phyloP scores from a whole-genome alignment of 2,329 filamentous ascomycete genomes.

The Pseudogymnoascus sp. region DNA sequence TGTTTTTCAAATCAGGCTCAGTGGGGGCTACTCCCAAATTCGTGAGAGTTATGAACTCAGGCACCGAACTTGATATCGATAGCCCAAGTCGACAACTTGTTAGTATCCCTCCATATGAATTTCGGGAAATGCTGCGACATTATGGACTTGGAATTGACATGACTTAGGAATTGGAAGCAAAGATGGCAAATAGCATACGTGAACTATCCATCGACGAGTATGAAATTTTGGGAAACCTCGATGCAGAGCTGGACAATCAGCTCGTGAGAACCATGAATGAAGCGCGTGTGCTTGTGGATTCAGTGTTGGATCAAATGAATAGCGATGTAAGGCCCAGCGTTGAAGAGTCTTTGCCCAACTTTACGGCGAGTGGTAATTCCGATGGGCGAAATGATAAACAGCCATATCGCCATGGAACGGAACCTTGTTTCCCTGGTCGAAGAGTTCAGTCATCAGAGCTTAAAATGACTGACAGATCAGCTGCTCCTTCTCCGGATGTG shows the following conservation, averaged over 20 bases:
- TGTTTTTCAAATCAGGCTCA: background rate
- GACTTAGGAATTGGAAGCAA: background rate
- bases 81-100: background rate
- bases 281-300: background rate
- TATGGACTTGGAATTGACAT: background rate
- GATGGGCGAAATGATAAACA: background rate
- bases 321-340: background rate
- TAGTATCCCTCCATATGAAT: background rate
- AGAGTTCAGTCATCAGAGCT: background rate
- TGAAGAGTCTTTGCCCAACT: background rate
- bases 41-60: background rate
- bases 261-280: background rate
- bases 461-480: background rate
- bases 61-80: background rate
- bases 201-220: background rate
- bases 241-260: background rate
- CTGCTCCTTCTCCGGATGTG: background rate
- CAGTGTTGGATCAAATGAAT: background rate
- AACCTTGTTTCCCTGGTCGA: background rate
- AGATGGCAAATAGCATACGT: background rate
- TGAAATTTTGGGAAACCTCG: background rate
- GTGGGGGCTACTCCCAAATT: background rate
- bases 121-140: background rate
- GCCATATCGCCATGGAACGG: background rate
- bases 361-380: background rate